phyloP scores from a whole-genome alignment of 2,329 filamentous ascomycete species.

The Talaromyces pinophilus region DNA sequence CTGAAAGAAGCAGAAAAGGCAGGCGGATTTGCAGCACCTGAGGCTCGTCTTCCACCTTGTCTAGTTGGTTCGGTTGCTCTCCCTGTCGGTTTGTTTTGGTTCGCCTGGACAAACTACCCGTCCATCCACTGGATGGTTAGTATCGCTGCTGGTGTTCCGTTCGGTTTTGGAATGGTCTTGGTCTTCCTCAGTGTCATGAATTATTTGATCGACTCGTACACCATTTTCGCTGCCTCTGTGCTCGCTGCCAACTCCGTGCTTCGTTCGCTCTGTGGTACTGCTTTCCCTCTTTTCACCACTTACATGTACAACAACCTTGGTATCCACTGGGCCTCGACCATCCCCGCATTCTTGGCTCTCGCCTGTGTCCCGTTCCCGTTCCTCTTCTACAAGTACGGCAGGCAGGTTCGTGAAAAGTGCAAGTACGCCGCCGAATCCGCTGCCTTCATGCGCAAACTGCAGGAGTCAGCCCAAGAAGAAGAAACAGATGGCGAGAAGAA shows the following conservation, averaged over 20 bases:
- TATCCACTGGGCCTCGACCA: constrained; percentile 51
- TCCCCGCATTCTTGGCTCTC: constrained; percentile 51
- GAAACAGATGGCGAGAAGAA: constrained; percentile 27
- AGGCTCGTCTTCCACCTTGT: constrained; percentile 56
- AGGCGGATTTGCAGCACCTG: constrained; percentile 62
- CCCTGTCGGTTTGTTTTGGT: constrained; percentile 61
- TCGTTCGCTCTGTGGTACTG: constrained; percentile 50
- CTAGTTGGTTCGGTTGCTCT: constrained; percentile 54
- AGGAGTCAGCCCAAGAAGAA: constrained; percentile 26
- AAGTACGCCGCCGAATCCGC: constrained; percentile 43
- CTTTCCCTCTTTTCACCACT: constrained; percentile 52
- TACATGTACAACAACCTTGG: constrained; percentile 49
- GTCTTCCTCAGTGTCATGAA: constrained; percentile 46
- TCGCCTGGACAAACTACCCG: constrained; percentile 59
- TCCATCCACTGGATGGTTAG: constrained; percentile 43
- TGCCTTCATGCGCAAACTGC: constrained; percentile 41
- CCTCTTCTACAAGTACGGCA: constrained; percentile 48
- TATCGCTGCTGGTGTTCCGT: constrained; percentile 40
- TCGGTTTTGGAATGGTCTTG: constrained; percentile 47
- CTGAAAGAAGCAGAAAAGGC: constrained; percentile 45
- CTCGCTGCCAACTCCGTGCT: constrained; percentile 50
- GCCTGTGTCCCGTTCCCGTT: constrained; percentile 49
- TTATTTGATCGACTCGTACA: constrained; percentile 48
- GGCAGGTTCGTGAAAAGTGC: constrained; percentile 43
- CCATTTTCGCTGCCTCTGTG: constrained; percentile 46